Evolutionary conservation across 1,139 yeast species (phyloP), one percentile per base, ranked within the genome.

Genomic region (Zygoascus meyerae): DNA sequence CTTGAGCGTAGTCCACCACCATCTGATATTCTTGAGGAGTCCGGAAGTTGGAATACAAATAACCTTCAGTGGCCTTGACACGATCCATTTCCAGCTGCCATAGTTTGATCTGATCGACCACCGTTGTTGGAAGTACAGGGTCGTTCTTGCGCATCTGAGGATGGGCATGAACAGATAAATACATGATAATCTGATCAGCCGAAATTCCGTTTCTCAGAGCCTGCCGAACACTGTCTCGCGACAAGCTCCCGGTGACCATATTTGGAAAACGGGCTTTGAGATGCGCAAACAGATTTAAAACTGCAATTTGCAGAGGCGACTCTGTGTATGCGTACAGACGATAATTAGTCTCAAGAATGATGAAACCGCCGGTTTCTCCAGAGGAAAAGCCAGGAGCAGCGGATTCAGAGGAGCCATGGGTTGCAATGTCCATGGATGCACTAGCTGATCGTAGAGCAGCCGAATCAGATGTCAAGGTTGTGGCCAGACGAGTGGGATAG

Each of bases 71-170:
- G 0, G 95, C 80, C 59, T 85, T 83, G 53, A 92, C 86, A 67
- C 99, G 77, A 63, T 92, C 98, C 70, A 90, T 69, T 62, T 92
- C 99, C 53, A 92, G 72, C 68, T 92, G 98, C 99, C 99, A 92
- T 48, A 92, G 72, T 61, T 82, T 83, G 55, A 92, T 86, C 64
- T 92, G 99, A 67, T 92, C 99, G 1, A 87, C 89, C 7, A 92
- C 95, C 0, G 96, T 94, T 0, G 97, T 96, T 2, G 97, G 98
- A 10, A 92, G 68, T 14, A 89, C 72, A 3, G 67, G 66, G 16
- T 56, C 59, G 17, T 56, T 47, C 42, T 62, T 64, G 50, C 81
- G 71, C 95, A 90, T 86, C 63, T 89, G 96, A 1, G 95, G 86
- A 67, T 92, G 97, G 0, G 97, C 96, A 68, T 92, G 97, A 0